Evolutionary conservation across 208 protist species (phyloP), one percentile per base, ranked within the genome.

Genomic region (Trypanosoma congolense): DNA sequence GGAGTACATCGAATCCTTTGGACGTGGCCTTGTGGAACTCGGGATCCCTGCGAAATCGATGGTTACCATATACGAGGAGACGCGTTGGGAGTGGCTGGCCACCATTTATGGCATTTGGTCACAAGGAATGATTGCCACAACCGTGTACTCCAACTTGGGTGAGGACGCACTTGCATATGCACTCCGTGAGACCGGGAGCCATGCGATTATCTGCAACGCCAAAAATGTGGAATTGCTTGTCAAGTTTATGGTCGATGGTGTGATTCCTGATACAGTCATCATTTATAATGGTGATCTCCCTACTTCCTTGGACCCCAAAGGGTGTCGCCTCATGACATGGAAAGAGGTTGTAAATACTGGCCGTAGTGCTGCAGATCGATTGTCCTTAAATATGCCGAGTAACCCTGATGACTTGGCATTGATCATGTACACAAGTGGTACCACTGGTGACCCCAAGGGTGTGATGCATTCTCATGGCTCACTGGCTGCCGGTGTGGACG

Each of bases 81-180:
- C 86, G 3, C 82, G 86, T 38, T 85, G 80, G 65, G 79, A 90
- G 72, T 93, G 82, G 83, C 65, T 90, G 42, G 63, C 70, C 5
- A 75, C 66, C 22, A 73, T 79, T 30, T 93, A 93, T 59, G 85
- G 68, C 33, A 77, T 89, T 31, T 90, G 82, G 80, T 66, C 67
- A 12, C 75, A 77, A 55, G 40, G 61, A 48, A 56, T 87, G 44
- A 71, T 88, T 31, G 77, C 65, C 30, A 55, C 67, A 26, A 94
- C 87, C 25, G 81, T 87, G n/a, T 92, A 95, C 70, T 70, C 84
- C 16, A 95, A 87, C 65, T 80, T 92, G n/a, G 87, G 85, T 29
- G 77, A 90, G 54, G 75, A 73, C 5, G 74, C 80, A 2, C 65
- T 95, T 5, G 51, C 47, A 3, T 74, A 87, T 65, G 84, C 83